These are phyloP conservation scores for Penicillium aurantiogriseum DNA, from an alignment of 2,329 filamentous ascomycete species.

Conservation along the genomic window DNA sequence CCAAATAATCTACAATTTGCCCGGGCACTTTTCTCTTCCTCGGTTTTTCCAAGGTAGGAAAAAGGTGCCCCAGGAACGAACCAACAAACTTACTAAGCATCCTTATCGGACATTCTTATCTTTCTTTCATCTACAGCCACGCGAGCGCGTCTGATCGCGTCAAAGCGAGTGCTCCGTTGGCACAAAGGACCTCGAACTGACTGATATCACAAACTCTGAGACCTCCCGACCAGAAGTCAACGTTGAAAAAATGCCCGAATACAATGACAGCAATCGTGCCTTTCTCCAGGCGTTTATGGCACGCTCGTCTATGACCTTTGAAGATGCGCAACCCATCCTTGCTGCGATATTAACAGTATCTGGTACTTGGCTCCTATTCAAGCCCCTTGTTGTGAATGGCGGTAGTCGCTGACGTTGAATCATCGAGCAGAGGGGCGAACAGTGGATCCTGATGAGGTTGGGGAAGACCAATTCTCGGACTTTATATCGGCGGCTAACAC, in stretches of 20 bases:
- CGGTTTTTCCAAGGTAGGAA: not conserved
- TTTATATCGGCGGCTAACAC: slow-evolving; percentile 70
- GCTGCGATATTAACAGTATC: slow-evolving; percentile 70
- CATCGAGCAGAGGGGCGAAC: slow-evolving; percentile 43
- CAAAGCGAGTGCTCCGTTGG: not conserved
- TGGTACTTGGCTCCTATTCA: slow-evolving; percentile 32
- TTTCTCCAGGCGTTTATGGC: slow-evolving; percentile 88
- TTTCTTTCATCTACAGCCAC: slow-evolving; percentile 5
- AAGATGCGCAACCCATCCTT: slow-evolving; percentile 70
- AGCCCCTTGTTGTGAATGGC: not conserved
- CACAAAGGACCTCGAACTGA: not conserved
- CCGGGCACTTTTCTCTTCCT: not conserved
- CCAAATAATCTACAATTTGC: not conserved
- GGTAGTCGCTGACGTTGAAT: not conserved
- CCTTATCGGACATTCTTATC: slow-evolving; percentile 3
- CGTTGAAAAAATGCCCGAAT: slow-evolving; percentile 33
- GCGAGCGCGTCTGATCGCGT: slow-evolving; percentile 18
- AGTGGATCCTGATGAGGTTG: slow-evolving; percentile 62
- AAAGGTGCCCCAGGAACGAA: not conserved
- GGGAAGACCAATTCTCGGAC: slow-evolving; percentile 63
- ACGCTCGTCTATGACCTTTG: slow-evolving; percentile 71
- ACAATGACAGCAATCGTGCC: slow-evolving; percentile 72
- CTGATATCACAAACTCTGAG: not conserved
- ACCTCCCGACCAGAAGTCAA: not conserved
- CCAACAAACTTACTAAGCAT: not conserved